phyloP scores from a whole-genome alignment of 805 yeast genomes.

The Candida sanyiensis region DNA sequence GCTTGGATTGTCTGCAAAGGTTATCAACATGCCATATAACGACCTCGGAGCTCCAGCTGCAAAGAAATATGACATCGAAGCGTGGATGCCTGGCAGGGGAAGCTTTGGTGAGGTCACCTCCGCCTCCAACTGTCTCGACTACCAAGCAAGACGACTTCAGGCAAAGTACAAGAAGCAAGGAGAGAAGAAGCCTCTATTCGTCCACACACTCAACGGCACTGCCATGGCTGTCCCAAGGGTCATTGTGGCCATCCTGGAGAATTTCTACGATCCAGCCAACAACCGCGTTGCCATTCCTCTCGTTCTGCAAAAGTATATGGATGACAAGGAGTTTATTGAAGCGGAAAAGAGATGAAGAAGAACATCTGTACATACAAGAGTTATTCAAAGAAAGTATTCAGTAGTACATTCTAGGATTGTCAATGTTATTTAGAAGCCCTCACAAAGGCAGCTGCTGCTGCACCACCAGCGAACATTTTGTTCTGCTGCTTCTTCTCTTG shows the following conservation, averaged over 20 bases:
- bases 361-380: no score
- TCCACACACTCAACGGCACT: conserved; percentile 89
- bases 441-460: conserved; percentile 30
- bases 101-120: conserved; percentile 91
- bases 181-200: conserved; percentile 39
- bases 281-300: conserved; percentile 58
- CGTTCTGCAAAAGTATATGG: conserved; percentile 68
- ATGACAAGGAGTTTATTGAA: conserved; percentile 35
- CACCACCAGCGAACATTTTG: conserved; percentile 29
- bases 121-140: conserved; percentile 88
- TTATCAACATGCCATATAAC: conserved; percentile 81
- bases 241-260: conserved; percentile 85
- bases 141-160: conserved; percentile 77
- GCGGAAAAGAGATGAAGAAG: conserved; percentile 1
- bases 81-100: conserved; percentile 97
- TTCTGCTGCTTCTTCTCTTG: conserved; percentile 20
- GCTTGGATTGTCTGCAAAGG: conserved; percentile 74
- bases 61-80: conserved; percentile 90
- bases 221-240: conserved; percentile 94
- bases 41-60: conserved; percentile 93
- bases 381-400: no score
- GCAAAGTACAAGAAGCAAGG: conserved; percentile 45
- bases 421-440: conserved; percentile 13
- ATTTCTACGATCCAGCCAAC: conserved; percentile 57
- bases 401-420: not conserved